Evolutionary conservation across 805 yeast genomes (phyloP), one percentile per base, ranked within the genome.

Genomic region (Pichia paraexigua): DNA sequence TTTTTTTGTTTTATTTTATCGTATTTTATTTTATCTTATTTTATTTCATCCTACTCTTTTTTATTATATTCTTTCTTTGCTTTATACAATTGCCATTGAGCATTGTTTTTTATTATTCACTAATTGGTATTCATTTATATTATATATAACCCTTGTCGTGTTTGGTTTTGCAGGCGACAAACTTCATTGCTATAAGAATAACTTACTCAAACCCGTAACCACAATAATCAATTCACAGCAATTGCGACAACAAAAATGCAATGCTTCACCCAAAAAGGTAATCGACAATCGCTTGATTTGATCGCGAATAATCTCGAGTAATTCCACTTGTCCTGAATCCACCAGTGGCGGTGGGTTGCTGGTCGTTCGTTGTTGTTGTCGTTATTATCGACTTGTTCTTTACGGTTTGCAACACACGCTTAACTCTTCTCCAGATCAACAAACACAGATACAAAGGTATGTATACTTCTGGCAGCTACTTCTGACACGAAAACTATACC

Each of bases 321-420:
- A 35, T 35, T 35, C 39, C 39, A 35, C 18, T 17, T 35, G 39
- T 35, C 39, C 18, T 35, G 43, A 11, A 40, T 41, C 25, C 43
- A 41, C 43, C 43, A 41, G 43, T 41, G 30, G 44, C 25, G 44
- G 28, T 41, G 44, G 32, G 20, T 41, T 41, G 44, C 44, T 41
- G 44, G 44, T 25, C 44, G 27, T 35, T 9, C 20, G 44, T 24
- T 41, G 44, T 41, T 41, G 44, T 41, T 41, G 30, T 17, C 15
- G n/a, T 41, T 41, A n/a, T 17, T 41, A 32, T 17, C 27, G 12
- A 21, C 43, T 41, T 41, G 17, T 7, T 20, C 15, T 17, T 22
- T 41, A 30, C 20, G 24, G 30, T 9, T 24, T 21, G 30, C 12
- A 8, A 27, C 12, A 24, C 20, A 17, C 39, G 10, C 39, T 35